Base-by-base conservation (phyloP, 108 stramenopile genomes). In the Craspedostauros australis region DNA sequence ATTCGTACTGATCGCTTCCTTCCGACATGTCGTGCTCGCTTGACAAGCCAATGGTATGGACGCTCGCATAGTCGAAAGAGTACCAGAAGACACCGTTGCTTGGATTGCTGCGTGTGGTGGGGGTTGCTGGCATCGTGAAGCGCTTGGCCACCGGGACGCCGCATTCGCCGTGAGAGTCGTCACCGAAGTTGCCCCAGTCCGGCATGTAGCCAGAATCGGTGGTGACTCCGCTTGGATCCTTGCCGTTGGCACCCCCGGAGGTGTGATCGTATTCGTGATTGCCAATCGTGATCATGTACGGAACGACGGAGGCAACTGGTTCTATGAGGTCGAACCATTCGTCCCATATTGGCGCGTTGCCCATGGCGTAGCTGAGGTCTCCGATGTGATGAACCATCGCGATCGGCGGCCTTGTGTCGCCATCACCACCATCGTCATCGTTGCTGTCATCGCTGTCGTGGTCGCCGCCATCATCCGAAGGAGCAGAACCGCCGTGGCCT, bases 261-360 rank as follows among this genome's bases (percentile, higher is more conserved):
- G 52, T 71, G 51, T 86, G 77, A 67, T 94, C 86, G 52, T 88
- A 94, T 54, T 94, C 92, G 48, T 94, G 92, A 66, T 94, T 90
- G 2, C 92, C 92, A 27, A 86, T 62, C 0, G 66, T 84, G 16
- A 90, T 69, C 82, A 87, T 83, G 18, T 76, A 54, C 3, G 92
- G 92, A 1, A 88, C 68, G 7, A 56, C 62, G 14, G 79, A 59
- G 2, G 92, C 57, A 68, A 77, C 71, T 5, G 79, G 74, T 52
- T 81, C 52, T 48, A 88, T 82, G 81, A 89, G 77, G 32, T 72
- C 42, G 40, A 80, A 54, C 75, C 83, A 89, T 1, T 24, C 54
- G 52, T 90, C 88, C 92, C 92, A 94, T 38, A 79, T 46, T 33
- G 75, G 77, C 39, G 63, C 63, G 1, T 64, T 68, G 0, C 88